Evolutionary conservation across 1,284 basidiomycete genomes (phyloP), one percentile per base, ranked within the genome.

Genomic region (Sporisorium scitamineum): DNA sequence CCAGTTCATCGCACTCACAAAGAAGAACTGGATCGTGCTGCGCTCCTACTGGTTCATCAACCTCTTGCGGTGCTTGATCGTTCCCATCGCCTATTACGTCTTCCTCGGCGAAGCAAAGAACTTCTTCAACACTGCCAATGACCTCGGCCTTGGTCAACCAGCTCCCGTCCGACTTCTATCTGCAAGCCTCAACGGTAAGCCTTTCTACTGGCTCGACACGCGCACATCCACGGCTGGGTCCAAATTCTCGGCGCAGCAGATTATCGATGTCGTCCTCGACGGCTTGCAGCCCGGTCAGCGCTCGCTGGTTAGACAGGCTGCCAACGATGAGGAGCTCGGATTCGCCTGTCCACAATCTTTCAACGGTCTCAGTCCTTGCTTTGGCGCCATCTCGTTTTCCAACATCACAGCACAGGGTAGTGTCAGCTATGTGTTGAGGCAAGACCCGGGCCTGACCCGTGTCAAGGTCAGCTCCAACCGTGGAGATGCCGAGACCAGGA

Each of bases 281-380:
- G 27, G 26, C 24, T 50, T 76, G 29, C 39, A 52, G 22, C 54
- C 68, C 9, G n/a, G 29, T 14, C 61, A 70, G 24, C 53, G 64
- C 9, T 61, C 57, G 32, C 57, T 67, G 2, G 64, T 76, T 9
- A 55, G 54, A 52, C 58, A 48, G 22, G 68, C 68, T 13, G n/a
- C 26, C 44, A 48, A 54, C 37, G 29, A 54, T n/a, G 6, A 44
- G 14, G 78, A 87, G 32, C 86, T 93, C 13, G 83, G 65, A 85
- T 73, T 87, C 0, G 84, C 87, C 18, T 94, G 92, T 81, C 91
- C 90, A 4, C 89, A 92, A 78, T 93, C 92, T 85, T 93, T 92
- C 85, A 90, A 91, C 55, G 81, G 88, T 5, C 88, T 89, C 55
- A 92, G 91, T 1, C 87, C 90, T 55, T 94, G 92, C 81, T 94